phyloP scores from a whole-genome alignment of 129 eudicot genomes.

The Lactuca saligna region DNA sequence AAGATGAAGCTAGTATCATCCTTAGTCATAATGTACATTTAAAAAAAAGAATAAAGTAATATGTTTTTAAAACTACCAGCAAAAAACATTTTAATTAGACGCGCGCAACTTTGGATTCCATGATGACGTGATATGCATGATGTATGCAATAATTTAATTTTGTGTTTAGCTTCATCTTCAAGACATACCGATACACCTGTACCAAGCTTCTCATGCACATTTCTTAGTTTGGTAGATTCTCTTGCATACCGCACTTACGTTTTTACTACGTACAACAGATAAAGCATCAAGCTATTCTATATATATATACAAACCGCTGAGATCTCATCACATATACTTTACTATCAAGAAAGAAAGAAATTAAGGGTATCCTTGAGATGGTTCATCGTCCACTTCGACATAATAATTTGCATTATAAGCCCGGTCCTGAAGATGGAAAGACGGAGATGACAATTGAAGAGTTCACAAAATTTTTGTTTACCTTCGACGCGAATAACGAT shows the following conservation, averaged over 20 bases:
- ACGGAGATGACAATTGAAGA: slow-evolving; percentile 26
- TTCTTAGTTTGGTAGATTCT: background rate
- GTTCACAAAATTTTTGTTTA: slow-evolving; percentile 25
- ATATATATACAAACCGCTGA: background rate
- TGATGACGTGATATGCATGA: background rate
- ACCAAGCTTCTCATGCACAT: background rate
- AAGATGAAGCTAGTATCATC: too few relatives aligned
- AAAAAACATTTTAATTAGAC: background rate
- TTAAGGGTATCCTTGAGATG: background rate
- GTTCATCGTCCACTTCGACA: background rate
- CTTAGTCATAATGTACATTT: too few relatives aligned
- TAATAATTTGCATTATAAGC: background rate
- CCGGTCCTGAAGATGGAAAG: slow-evolving; percentile 10
- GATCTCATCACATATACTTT: background rate
- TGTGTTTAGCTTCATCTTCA: background rate
- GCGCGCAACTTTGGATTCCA: slow-evolving; percentile 1
- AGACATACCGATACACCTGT: background rate
- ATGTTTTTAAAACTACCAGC: too few relatives aligned
- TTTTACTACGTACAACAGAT: background rate
- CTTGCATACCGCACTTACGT: background rate
- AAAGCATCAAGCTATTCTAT: background rate
- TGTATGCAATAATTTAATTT: background rate
- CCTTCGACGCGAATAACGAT: slow-evolving; percentile 19
- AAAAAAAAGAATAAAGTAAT: too few relatives aligned
- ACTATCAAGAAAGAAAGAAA: background rate